phyloP scores from a whole-genome alignment of 2,329 filamentous ascomycete genomes.

The Pseudodiploospora longispora region DNA sequence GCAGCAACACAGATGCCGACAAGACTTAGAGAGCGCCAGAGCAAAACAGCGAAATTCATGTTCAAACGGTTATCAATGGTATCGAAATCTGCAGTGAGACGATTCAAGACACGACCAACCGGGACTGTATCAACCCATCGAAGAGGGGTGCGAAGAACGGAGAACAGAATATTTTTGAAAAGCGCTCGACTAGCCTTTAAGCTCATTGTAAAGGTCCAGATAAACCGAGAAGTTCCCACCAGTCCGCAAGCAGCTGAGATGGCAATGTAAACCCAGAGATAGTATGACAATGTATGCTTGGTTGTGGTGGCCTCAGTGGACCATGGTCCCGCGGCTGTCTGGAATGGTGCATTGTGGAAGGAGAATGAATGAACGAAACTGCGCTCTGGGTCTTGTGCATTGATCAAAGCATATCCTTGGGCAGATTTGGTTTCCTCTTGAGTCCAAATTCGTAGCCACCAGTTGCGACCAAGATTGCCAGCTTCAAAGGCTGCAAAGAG shows the following conservation, averaged over 20 bases:
- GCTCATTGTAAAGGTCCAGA: slow-evolving; percentile 55
- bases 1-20: slow-evolving; percentile 59
- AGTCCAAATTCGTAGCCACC: slow-evolving; percentile 60
- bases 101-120: slow-evolving; percentile 66
- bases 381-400: slow-evolving; percentile 14
- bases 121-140: slow-evolving; percentile 76
- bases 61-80: slow-evolving; percentile 61
- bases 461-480: slow-evolving; percentile 51
- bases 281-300: slow-evolving; percentile 45
- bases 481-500: slow-evolving; percentile 48
- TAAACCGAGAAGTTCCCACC: slow-evolving; percentile 54
- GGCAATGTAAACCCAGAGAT: slow-evolving; percentile 58
- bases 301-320: slow-evolving; percentile 14
- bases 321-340: slow-evolving; percentile 25
- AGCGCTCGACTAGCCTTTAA: slow-evolving; percentile 60
- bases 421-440: slow-evolving; percentile 17
- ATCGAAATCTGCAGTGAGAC: slow-evolving; percentile 71
- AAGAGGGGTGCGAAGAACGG: slow-evolving; percentile 64
- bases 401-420: slow-evolving; percentile 12
- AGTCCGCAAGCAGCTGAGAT: slow-evolving; percentile 50
- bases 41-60: slow-evolving; percentile 52
- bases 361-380: slow-evolving; percentile 36
- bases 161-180: slow-evolving; percentile 58
- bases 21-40: slow-evolving; percentile 53
- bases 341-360: slow-evolving; percentile 37